Evolutionary conservation across 495 filamentous ascomycete species (phyloP).

Genomic region (Saxophila tyrrhenica): DNA sequence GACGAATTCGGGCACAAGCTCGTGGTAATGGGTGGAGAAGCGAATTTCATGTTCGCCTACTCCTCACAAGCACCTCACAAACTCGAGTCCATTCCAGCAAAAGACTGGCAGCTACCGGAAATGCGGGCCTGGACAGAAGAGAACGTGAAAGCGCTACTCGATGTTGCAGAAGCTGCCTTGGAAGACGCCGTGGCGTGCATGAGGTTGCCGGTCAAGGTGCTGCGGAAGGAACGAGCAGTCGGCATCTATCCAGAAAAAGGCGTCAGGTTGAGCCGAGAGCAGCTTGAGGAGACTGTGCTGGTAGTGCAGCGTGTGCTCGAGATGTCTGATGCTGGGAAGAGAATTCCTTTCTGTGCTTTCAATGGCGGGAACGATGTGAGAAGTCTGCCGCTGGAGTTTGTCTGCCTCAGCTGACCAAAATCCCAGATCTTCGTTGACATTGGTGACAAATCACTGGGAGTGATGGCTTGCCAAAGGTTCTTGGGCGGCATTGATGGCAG

Average conservation of each 20-base stretch:
- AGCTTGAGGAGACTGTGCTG: conserved; percentile 89
- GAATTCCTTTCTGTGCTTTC: conserved; percentile 93
- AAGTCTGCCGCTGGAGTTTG: background rate
- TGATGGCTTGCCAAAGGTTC: conserved; percentile 82
- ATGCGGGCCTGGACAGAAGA: conserved; percentile 77
- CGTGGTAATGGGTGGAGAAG: conserved; percentile 76
- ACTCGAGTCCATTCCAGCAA: conserved; percentile 50
- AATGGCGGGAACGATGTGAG: conserved; percentile 47
- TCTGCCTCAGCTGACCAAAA: background rate
- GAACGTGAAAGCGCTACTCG: conserved; percentile 66
- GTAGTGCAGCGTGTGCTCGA: conserved; percentile 87
- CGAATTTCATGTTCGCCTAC: conserved; percentile 80
- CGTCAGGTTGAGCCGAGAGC: conserved; percentile 67
- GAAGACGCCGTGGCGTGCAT: conserved; percentile 67
- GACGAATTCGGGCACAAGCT: conserved; percentile 58
- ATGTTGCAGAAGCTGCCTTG: conserved; percentile 75
- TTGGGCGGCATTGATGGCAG: conserved; percentile 60
- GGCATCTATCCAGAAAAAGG: conserved; percentile 64
- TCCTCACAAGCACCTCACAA: conserved; percentile 39
- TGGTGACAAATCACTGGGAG: conserved; percentile 93
- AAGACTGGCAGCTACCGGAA: conserved; percentile 71
- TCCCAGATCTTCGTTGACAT: conserved; percentile 94
- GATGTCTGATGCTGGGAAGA: conserved; percentile 53
- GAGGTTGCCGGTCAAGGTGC: conserved; percentile 59
- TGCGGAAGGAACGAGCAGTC: conserved; percentile 88